Base-by-base conservation (phyloP, 78 protist genomes). In the Monocercomonoides exilis region DNA sequence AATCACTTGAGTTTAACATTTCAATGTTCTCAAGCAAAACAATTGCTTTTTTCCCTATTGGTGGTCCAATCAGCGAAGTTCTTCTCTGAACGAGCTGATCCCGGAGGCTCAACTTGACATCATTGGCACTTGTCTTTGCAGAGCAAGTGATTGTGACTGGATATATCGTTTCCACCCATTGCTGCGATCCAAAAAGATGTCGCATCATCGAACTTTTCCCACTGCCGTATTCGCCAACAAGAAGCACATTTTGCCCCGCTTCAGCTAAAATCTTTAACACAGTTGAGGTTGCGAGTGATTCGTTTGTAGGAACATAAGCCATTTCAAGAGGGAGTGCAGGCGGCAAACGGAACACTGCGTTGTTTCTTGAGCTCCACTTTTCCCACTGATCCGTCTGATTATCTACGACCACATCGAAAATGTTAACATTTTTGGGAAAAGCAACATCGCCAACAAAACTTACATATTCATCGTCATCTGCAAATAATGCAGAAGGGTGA, bases 11-110 rank as follows among this genome's bases (percentile, higher is more conserved):
- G 34, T 93, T 93, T 70, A 87, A 92, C 79, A 3, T 4, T 70
- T 79, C 84, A 45, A 92, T 2, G 70, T 94, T 94, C 45, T 94
- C 96, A 5, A 94, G 86, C 77, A 94, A 91, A 44, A 94, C 35
- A 35, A 91, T 81, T 4, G 70, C 45, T 11, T 36, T 41, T 81
- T 90, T 90, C 21, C 91, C 92, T 0, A 91, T 35, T 1, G 94
- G 92, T 0, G 94, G 87, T 5, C 94, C 95, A 4, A 93, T 79
- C 34, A 91, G 36, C 81, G 88, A 90, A 90, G 89, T 87, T 2
- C 94, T 45, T 42, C 80, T 45, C 80, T 64, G 84, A 44, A 81
- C 87, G 6, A 90, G 89, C 81, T 90, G 91, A 34, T 77, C 42
- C 77, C 88, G 88, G 45, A 91, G 42, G 41, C 84, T 45, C 41